Evolutionary conservation across 2,329 filamentous ascomycete genomes (phyloP), one percentile per base, ranked within the genome.

Genomic region (Aureobasidium sp.): DNA sequence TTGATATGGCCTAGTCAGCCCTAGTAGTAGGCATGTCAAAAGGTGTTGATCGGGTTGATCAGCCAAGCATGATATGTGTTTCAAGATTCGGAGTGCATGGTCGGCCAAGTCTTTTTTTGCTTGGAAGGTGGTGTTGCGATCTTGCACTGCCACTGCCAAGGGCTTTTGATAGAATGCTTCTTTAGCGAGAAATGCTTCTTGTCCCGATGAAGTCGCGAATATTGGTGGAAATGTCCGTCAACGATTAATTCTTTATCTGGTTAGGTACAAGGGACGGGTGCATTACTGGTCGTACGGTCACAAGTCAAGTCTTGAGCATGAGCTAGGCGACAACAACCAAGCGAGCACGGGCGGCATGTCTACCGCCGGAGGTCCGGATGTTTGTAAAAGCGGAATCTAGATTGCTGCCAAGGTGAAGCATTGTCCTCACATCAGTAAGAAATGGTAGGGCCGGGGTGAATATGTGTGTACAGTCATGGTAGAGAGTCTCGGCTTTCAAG

Each of bases 81-180:
- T 53, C 34, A 27, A 27, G 9, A 29, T 21, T 53, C 30, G n/a
- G 34, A 21, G n/a, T 29, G 34, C 34, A 39, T 53, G 49, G 13
- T 53, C 11, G 21, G 49, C 49, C 49, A 53, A 53, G 34, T 34
- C 32, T 53, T 34, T 36, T 53, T 37, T 53, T n/a, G 3, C 4
- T 5, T n/a, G 39, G 39, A 13, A n/a, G 36, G 16, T 53, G 34
- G 25, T 41, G 25, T 16, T 37, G 16, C 32, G 27, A 9, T 16
- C 21, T 41, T 53, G 49, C 49, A 53, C 49, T 53, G 34, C 49
- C 49, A 53, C 49, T 41, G 49, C 49, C 49, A 53, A 53, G 49
- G 21, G 27, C 34, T 14, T 53, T 36, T 29, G 14, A 11, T 34
- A 39, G 10, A 53, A 36, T 39, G 34, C 49, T 53, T 53, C 21